Conservation (phyloP, 345 rosid species). For the Abelmoschus esculentus region DNA sequence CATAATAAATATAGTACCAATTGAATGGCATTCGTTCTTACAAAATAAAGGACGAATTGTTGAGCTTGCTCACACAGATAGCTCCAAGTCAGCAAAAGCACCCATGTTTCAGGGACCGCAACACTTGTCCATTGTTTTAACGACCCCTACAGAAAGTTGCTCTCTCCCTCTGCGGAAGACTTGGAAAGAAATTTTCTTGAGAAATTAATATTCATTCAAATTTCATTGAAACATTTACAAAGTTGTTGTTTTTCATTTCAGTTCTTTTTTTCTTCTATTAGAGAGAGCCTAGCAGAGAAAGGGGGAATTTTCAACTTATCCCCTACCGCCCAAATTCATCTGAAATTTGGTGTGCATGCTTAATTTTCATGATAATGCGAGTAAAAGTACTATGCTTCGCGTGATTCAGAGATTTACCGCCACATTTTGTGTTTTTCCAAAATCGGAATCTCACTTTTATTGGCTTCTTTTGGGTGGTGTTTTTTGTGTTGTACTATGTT, state of each 20-base stretch:
- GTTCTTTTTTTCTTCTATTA: too few species aligned
- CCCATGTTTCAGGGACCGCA: too few species aligned
- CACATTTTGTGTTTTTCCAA: neutral
- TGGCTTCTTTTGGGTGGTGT: neutral
- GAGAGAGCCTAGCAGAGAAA: neutral
- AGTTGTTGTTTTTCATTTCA: too few species aligned
- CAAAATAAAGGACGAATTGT: too few species aligned
- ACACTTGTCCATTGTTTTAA: too few species aligned
- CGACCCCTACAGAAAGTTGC: too few species aligned
- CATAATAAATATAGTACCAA: too few species aligned
- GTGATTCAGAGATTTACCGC: neutral
- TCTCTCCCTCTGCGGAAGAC: neutral
- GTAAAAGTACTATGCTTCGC: neutral
- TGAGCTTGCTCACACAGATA: too few species aligned
- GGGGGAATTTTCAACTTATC: neutral
- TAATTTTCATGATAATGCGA: neutral
- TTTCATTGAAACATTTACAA: too few species aligned
- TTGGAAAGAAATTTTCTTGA: neutral
- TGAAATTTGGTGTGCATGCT: neutral
- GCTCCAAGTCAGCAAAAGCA: too few species aligned
- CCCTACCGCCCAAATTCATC: neutral
- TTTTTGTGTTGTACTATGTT: neutral
- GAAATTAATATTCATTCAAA: neutral
- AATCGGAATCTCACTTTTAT: neutral
- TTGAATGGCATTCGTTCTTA: too few species aligned